These are phyloP conservation scores for Fusarium devonianum DNA, from an alignment of 2,329 filamentous ascomycete genomes.

Conservation along the genomic window DNA sequence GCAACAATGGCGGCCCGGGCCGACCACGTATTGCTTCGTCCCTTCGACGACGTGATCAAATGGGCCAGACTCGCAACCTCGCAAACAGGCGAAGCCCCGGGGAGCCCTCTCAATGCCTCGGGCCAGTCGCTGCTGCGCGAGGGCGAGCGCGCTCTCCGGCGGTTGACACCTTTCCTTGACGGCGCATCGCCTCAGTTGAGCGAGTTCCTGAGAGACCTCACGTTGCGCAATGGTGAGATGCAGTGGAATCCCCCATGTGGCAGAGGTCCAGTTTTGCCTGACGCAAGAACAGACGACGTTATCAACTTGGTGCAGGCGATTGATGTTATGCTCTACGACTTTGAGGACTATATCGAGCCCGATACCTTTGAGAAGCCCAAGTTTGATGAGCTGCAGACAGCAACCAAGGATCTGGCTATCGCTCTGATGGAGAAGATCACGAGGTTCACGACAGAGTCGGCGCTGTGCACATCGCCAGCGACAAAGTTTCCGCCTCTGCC, in stretches of 20 bases:
- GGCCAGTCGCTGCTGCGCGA: constrained; percentile 44
- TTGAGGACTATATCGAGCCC: constrained; percentile 52
- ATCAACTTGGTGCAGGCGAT: constrained; percentile 37
- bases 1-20: constrained; percentile 6
- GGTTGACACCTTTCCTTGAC: constrained; percentile 43
- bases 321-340: constrained; percentile 53
- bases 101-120: constrained; percentile 46
- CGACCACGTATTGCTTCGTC: constrained; percentile 40
- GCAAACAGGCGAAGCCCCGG: constrained; percentile 43
- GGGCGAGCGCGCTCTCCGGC: constrained; percentile 48
- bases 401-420: constrained; percentile 48
- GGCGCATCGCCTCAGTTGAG: constrained; percentile 16
- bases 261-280: neutral
- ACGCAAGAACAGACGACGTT: constrained; percentile 4
- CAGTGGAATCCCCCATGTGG: neutral
- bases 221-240: constrained; percentile 49
- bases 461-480: neutral
- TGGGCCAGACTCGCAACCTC: constrained; percentile 48
- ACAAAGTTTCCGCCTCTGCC: constrained; percentile 4
- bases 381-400: constrained; percentile 49
- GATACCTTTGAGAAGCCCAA: constrained; percentile 48
- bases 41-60: constrained; percentile 51
- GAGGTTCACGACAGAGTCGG: constrained; percentile 7
- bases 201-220: constrained; percentile 15
- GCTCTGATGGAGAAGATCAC: constrained; percentile 4